Evolutionary conservation across 2,329 filamentous ascomycete species (phyloP).

Genomic region (Eutypa lata): DNA sequence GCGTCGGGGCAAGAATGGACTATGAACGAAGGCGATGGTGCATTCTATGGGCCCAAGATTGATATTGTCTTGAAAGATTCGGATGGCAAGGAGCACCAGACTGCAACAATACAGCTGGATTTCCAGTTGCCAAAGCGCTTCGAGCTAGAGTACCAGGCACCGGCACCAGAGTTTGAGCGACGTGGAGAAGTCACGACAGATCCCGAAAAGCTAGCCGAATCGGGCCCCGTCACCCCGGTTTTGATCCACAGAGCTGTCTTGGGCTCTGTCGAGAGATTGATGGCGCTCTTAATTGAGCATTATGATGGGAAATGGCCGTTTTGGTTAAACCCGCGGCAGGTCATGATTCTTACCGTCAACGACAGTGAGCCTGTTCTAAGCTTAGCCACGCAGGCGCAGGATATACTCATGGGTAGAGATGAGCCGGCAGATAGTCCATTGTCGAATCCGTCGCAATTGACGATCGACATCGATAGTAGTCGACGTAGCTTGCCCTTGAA

Average conservation of each 20-base stretch:
- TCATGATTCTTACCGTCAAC: conserved; percentile 71
- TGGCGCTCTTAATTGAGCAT: conserved; percentile 82
- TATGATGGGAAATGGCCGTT: conserved; percentile 81
- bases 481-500: conserved; percentile 64
- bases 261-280: conserved; percentile 78
- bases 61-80: conserved; percentile 80
- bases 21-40: conserved; percentile 77
- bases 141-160: conserved; percentile 69
- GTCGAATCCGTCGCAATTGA: conserved; percentile 56
- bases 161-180: conserved; percentile 60
- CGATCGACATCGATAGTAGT: conserved; percentile 68
- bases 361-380: conserved; percentile 51
- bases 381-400: conserved; percentile 45
- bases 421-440: conserved; percentile 35
- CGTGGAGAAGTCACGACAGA: conserved; percentile 49
- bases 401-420: conserved; percentile 48
- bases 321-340: conserved; percentile 81
- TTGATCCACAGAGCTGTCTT: conserved; percentile 83
- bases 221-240: conserved; percentile 66
- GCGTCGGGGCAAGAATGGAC: conserved; percentile 66
- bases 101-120: conserved; percentile 84
- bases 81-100: conserved; percentile 82
- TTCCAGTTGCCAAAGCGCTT: conserved; percentile 87
- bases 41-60: conserved; percentile 91
- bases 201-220: conserved; percentile 42